Conservation (phyloP, 164 flowering plant genomes). For the Piper longum region DNA sequence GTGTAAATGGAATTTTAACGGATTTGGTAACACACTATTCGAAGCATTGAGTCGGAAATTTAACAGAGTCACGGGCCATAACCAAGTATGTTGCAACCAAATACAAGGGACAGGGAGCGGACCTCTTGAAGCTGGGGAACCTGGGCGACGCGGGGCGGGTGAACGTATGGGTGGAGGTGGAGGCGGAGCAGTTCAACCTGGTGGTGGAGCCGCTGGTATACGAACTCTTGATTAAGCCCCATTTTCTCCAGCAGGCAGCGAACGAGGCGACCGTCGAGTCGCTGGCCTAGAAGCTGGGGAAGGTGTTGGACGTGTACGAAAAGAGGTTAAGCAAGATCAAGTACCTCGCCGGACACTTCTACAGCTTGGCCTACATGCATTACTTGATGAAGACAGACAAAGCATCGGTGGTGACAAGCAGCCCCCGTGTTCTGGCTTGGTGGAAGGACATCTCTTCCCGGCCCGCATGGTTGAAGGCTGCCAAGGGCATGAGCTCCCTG, state of each 20-base stretch:
- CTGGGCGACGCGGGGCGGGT: constrained; percentile 1
- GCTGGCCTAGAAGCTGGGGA: constrained; percentile 1
- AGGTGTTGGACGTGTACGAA: constrained; percentile 6
- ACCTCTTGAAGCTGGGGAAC: constrained; percentile 1
- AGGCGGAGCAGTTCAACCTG: constrained; percentile 2
- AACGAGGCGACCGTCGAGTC: neutral
- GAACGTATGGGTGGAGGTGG: constrained; percentile 8
- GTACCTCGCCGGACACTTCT: constrained; percentile 28
- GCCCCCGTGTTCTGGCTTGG: constrained; percentile 51
- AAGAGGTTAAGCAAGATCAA: constrained; percentile 5
- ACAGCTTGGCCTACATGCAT: constrained; percentile 29
- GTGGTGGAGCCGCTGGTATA: neutral
- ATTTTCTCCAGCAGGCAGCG: neutral
- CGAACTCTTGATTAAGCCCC: constrained; percentile 1
- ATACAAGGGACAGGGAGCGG: neutral
- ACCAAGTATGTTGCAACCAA: constrained; percentile 3
- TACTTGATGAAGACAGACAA: constrained; percentile 38
- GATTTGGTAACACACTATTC: neutral
- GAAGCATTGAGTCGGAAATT: too few relatives aligned
- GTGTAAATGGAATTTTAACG: too few relatives aligned
- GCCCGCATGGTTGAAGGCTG: constrained; percentile 12
- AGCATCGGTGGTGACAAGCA: constrained; percentile 20
- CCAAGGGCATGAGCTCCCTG: too few relatives aligned
- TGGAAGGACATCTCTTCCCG: constrained; percentile 45
- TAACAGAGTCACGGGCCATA: constrained; percentile 5